A percentile compares a stretch with the other conserved stretches of the same genome.
These are phyloP conservation scores for Eucalyptus caleyi DNA, from an alignment of 345 rosid genomes.

Conservation along the genomic window DNA sequence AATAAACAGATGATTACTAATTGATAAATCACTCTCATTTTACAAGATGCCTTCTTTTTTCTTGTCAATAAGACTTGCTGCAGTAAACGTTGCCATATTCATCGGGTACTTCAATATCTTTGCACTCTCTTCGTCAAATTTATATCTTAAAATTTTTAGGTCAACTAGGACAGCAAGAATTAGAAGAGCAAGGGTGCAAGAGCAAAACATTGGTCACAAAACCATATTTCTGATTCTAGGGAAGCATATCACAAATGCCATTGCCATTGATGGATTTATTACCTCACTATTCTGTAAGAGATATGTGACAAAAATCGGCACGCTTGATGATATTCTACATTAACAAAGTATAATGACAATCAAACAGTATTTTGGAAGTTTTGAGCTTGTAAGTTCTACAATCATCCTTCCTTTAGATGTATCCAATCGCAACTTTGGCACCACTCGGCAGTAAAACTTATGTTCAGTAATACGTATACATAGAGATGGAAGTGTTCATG, in stretches of 20 bases:
- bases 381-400: not conserved
- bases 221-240: not conserved
- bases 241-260: not conserved
- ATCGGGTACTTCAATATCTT: not conserved
- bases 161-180: not conserved
- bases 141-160: not conserved
- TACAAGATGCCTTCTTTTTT: not conserved
- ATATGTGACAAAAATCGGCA: not conserved
- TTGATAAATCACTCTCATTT: not conserved
- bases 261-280: not conserved
- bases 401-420: not conserved
- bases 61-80: not conserved
- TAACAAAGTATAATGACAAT: not conserved
- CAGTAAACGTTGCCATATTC: not conserved
- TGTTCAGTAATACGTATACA: not conserved
- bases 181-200: not conserved
- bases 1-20: not conserved
- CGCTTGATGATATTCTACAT: not conserved
- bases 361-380: not conserved
- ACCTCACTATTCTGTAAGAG: not conserved
- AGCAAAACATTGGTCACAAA: not conserved
- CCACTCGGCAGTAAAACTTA: not conserved
- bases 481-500: not conserved
- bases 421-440: not conserved
- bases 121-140: not conserved